phyloP scores from a whole-genome alignment of 805 yeast genomes.

The Nakazawaea anatomiae region DNA sequence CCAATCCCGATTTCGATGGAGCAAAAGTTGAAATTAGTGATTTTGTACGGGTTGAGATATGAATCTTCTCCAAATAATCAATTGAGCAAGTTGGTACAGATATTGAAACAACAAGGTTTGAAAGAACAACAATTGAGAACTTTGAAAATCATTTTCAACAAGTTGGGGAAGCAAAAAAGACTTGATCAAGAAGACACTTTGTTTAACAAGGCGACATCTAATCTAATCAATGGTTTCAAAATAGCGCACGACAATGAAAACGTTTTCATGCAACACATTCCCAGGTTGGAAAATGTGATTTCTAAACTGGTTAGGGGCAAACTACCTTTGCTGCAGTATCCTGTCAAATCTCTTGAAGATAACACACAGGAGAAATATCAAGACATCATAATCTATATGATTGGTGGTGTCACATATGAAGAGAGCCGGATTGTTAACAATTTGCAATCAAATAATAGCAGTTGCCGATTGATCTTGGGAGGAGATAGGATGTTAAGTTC shows the following conservation, averaged over 20 bases:
- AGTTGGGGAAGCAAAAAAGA: slow-evolving; percentile 39
- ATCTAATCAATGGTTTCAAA: slow-evolving; percentile 28
- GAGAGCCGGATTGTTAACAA: slow-evolving; percentile 82
- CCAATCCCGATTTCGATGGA: slow-evolving; percentile 34
- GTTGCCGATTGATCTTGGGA: slow-evolving; percentile 71
- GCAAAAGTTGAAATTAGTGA: slow-evolving; percentile 63
- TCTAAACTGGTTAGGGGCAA: slow-evolving; percentile 34
- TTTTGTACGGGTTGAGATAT: slow-evolving; percentile 70
- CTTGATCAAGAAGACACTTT: slow-evolving; percentile 27
- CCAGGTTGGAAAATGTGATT: slow-evolving; percentile 53
- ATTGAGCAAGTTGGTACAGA: slow-evolving; percentile 28
- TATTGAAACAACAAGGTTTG: slow-evolving; percentile 30
- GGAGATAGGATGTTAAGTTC: slow-evolving; percentile 61
- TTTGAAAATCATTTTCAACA: slow-evolving; percentile 38
- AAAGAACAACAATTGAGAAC: slow-evolving; percentile 32
- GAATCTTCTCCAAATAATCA: slow-evolving; percentile 46
- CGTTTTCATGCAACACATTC: slow-evolving; percentile 87
- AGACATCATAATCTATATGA: slow-evolving; percentile 64
- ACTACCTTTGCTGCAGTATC: slow-evolving; percentile 33
- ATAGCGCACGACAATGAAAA: slow-evolving; percentile 45
- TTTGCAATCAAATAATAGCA: slow-evolving; percentile 49
- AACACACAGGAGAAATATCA: slow-evolving; percentile 36
- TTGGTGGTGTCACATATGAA: slow-evolving; percentile 91
- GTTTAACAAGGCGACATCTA: slow-evolving; percentile 17
- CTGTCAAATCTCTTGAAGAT: slow-evolving; percentile 33